Base-by-base conservation (phyloP, 164 flowering plant species). In the Protea cynaroides region DNA sequence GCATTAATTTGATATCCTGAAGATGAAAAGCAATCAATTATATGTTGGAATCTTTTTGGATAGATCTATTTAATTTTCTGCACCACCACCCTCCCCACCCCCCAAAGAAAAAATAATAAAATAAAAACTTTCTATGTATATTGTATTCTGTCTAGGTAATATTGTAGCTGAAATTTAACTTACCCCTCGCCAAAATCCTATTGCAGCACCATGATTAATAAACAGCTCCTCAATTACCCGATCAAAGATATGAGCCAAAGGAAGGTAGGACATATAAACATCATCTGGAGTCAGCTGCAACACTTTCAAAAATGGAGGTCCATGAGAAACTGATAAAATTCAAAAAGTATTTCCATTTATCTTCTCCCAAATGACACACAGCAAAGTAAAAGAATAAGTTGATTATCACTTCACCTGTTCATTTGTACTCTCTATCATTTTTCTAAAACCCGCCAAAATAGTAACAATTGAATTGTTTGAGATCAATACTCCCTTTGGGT, bases 111-210 rank as follows among this genome's bases (percentile, higher is more conserved):
- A 29, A 29, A 29, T 2, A 29, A 29, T 2, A 29, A 29, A 29
- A 29, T 2, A 29, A 29, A 29, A 29, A 29, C 34, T 29, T 29
- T 29, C 5, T 29, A 29, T 3, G 34, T 5, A 29, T 2, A 29
- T 5, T 29, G 34, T 29, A 64, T 14, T 64, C 58, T 29, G 21
- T 34, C 52, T 55, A 1, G 24, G 24, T n/a, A 62, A 37, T 49
- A 50, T 2, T n/a, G 62, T 6, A 49, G 34, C 12, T 23, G 62
- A 24, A 56, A 13, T 51, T 37, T 0, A 64, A 66, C 96, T 87
- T 74, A 92, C 99, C 92, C 96, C 96, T 58, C 90, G 90, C 98
- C 98, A 95, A 74, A 86, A 95, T 66, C 99, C 99, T 59, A 95
- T 88, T 25, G 92, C 82, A 56, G 98, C 99, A 62, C 97, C 98